phyloP scores from a whole-genome alignment of 805 yeast species.

The Phaffomyces thermotolerans region DNA sequence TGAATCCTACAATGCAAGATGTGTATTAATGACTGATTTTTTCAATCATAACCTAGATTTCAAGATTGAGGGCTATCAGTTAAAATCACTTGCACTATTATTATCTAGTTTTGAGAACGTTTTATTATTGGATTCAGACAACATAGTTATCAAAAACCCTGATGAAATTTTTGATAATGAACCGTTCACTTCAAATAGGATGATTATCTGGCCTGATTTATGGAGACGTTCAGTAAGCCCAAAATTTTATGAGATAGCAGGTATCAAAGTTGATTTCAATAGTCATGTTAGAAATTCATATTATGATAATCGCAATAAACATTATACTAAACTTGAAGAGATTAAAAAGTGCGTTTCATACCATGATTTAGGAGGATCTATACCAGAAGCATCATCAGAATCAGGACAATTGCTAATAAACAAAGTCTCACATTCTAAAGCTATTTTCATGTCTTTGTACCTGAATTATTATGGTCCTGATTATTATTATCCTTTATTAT shows the following conservation, averaged over 20 bases:
- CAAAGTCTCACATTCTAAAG: constrained; percentile 28
- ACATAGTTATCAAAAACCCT: constrained; percentile 44
- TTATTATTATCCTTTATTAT: constrained; percentile 48
- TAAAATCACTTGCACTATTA: constrained; percentile 64
- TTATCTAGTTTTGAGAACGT: constrained; percentile 75
- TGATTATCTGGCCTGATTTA: constrained; percentile 61
- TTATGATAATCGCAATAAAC: background rate
- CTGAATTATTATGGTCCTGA: constrained; percentile 60
- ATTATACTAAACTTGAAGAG: background rate
- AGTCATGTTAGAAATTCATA: background rate
- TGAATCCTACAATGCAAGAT: background rate
- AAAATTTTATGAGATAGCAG: constrained; percentile 47
- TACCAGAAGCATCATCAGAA: constrained; percentile 65
- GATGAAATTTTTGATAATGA: constrained; percentile 23
- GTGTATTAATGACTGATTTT: background rate
- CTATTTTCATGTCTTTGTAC: constrained; percentile 45
- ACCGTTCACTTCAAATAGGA: constrained; percentile 28
- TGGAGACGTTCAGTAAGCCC: constrained; percentile 66
- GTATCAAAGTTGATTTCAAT: constrained; percentile 29
- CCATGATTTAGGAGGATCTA: constrained; percentile 60
- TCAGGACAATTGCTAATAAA: constrained; percentile 60
- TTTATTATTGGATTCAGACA: constrained; percentile 71
- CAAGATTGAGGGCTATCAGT: constrained; percentile 49
- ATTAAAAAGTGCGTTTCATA: constrained; percentile 30
- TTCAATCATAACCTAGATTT: constrained; percentile 19